phyloP scores from a whole-genome alignment of 208 protist species.

The Leishmania braziliensis region DNA sequence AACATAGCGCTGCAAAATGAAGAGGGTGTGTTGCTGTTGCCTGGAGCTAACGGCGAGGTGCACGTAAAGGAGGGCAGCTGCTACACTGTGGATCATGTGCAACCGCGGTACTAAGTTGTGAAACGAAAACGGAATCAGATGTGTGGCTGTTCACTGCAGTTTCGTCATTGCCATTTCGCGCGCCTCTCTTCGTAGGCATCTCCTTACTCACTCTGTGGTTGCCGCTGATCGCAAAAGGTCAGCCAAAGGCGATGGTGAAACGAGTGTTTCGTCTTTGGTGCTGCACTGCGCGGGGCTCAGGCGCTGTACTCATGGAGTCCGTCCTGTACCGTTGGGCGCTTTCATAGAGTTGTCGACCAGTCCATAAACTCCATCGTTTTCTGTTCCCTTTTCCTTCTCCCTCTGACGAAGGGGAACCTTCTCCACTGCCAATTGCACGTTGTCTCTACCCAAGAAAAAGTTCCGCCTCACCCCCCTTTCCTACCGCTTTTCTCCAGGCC shows the following conservation, averaged over 20 bases:
- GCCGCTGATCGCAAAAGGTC: neutral
- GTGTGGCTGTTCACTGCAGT: too few relatives aligned
- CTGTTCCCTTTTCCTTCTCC: neutral
- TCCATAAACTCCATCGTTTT: neutral
- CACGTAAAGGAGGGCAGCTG: conserved; percentile 23
- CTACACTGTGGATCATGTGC: conserved; percentile 41
- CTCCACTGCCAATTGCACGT: neutral
- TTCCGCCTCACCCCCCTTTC: neutral
- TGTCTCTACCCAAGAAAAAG: neutral
- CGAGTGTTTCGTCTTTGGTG: neutral
- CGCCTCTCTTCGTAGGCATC: neutral
- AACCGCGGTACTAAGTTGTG: neutral
- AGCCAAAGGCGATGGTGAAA: too few relatives aligned
- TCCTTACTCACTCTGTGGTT: neutral
- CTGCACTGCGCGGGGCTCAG: neutral
- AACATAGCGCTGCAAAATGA: conserved; percentile 40
- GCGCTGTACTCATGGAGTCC: neutral
- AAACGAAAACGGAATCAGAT: neutral
- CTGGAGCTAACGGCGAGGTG: conserved; percentile 58
- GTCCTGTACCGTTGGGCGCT: too few relatives aligned
- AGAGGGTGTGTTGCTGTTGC: conserved; percentile 39
- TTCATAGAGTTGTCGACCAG: neutral
- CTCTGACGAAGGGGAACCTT: neutral
- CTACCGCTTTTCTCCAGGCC: neutral
- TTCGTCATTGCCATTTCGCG: too few relatives aligned